Evolutionary conservation across 2,329 filamentous ascomycete species (phyloP).

Genomic region (Xylaria sp.): DNA sequence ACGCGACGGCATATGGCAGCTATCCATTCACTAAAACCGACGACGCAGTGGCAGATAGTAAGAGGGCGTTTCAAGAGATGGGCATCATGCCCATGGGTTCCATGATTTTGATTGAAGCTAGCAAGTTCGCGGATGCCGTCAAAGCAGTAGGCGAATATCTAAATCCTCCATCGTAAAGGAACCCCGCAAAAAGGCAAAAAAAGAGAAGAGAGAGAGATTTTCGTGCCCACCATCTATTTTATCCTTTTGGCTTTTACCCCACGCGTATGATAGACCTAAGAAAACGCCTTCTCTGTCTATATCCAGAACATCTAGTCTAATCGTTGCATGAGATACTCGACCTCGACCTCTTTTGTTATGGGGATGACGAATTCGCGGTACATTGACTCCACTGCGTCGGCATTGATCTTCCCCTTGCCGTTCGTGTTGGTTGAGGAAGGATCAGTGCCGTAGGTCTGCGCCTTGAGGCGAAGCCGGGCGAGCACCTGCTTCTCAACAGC

Average conservation of each 20-base stretch:
- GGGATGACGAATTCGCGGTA: conserved; percentile 95
- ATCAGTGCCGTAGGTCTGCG: conserved; percentile 92
- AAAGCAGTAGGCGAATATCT: conserved; percentile 82
- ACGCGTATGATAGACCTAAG: conserved; percentile 28
- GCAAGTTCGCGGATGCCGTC: conserved; percentile 79
- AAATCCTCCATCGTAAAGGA: conserved; percentile 58
- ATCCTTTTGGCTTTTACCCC: conserved; percentile 12
- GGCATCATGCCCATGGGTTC: conserved; percentile 87
- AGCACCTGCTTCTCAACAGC: conserved; percentile 92
- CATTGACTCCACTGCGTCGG: conserved; percentile 89
- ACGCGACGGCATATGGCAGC: conserved; percentile 75
- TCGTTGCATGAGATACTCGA: conserved; percentile 97
- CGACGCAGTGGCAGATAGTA: conserved; percentile 87
- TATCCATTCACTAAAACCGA: conserved; percentile 85
- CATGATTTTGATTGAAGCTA: conserved; percentile 86
- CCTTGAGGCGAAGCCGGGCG: conserved; percentile 86
- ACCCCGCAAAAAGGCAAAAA: conserved; percentile 46
- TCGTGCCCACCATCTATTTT: conserved; percentile 9
- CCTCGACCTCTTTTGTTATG: conserved; percentile 96
- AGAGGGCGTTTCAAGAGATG: conserved; percentile 92
- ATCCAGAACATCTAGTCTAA: conserved; percentile 60
- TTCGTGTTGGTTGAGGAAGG: conserved; percentile 71
- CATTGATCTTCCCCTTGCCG: conserved; percentile 84
- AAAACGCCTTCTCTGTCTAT: conserved; percentile 26
- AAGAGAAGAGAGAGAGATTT: conserved; percentile 13